phyloP scores from a whole-genome alignment of 306 rosid species.

The Sechiopsis laciniata region DNA sequence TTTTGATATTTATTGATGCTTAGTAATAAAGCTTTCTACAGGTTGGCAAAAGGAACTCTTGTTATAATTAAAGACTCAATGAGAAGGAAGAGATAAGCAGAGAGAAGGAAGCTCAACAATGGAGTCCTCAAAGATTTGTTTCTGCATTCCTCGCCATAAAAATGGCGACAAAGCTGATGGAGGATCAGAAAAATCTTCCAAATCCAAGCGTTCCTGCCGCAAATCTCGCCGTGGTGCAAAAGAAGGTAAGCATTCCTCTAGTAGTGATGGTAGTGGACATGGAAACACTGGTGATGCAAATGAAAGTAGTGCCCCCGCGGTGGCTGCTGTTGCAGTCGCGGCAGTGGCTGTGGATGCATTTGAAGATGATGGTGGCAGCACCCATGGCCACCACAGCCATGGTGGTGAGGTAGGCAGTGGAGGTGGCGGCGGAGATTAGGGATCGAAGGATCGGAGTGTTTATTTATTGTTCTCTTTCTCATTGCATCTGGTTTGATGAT shows the following conservation, averaged over 20 bases:
- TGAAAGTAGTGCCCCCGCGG: neutral
- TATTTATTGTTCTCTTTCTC: neutral
- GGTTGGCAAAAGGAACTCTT: constrained; percentile 12
- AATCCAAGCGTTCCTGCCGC: constrained; percentile 14
- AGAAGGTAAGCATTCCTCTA: constrained; percentile 21
- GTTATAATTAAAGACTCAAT: constrained; percentile 6
- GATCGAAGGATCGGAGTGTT: constrained; percentile 3
- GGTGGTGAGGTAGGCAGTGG: neutral
- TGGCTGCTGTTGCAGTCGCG: constrained; percentile 10
- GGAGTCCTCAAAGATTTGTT: constrained; percentile 18
- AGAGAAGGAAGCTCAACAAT: constrained; percentile 9
- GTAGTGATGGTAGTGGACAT: constrained; percentile 20
- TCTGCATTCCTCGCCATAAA: constrained; percentile 21
- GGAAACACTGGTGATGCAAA: constrained; percentile 9
- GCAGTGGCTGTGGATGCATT: neutral
- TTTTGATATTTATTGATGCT: constrained; percentile 15
- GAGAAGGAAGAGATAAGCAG: constrained; percentile 14
- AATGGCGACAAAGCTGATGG: neutral
- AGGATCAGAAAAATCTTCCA: constrained; percentile 13
- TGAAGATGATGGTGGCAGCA: neutral
- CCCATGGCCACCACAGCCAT: constrained; percentile 1
- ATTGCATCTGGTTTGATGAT: constrained; percentile 14
- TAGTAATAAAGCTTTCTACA: constrained; percentile 9
- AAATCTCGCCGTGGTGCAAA: constrained; percentile 9
- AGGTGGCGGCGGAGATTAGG: neutral